Conservation (phyloP, 164 flowering plant genomes). For the Buxus sempervirens region DNA sequence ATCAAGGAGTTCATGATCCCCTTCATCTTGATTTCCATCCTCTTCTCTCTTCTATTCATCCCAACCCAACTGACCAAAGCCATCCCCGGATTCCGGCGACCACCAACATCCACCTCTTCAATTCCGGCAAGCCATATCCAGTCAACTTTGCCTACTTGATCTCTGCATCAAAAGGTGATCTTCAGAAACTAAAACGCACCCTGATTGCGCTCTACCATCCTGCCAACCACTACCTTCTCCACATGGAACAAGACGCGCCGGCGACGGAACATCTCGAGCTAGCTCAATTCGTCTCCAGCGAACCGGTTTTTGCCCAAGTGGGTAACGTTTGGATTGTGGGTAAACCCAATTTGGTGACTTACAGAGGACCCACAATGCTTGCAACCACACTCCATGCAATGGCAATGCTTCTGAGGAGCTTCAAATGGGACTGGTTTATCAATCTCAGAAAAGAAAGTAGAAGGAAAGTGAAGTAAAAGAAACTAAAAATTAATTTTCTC, state of each 20-base stretch:
- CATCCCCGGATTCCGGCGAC: conserved; percentile 18
- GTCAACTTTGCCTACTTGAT: conserved; percentile 80
- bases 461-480: too few species aligned
- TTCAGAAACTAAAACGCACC: conserved; percentile 46
- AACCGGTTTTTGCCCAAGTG: conserved; percentile 39
- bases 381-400: conserved; percentile 83
- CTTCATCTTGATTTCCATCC: conserved; percentile 42
- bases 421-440: conserved; percentile 95
- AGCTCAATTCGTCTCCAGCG: conserved; percentile 40
- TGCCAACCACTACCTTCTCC: conserved; percentile 65
- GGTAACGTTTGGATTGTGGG: conserved; percentile 82
- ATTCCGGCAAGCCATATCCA: conserved; percentile 31
- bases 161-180: conserved; percentile 77
- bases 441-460: too few species aligned
- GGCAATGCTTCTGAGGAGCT: conserved; percentile 61
- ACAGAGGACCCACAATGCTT: conserved; percentile 95
- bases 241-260: conserved; percentile 63
- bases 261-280: conserved; percentile 44
- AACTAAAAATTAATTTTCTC: too few species aligned
- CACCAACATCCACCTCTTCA: conserved; percentile 11
- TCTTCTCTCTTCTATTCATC: conserved; percentile 41
- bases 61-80: conserved; percentile 33
- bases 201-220: conserved; percentile 76
- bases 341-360: conserved; percentile 77
- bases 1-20: conserved; percentile 39